Evolutionary conservation across 345 rosid genomes (phyloP), one percentile per base, ranked within the genome.

Genomic region (Populus alba): DNA sequence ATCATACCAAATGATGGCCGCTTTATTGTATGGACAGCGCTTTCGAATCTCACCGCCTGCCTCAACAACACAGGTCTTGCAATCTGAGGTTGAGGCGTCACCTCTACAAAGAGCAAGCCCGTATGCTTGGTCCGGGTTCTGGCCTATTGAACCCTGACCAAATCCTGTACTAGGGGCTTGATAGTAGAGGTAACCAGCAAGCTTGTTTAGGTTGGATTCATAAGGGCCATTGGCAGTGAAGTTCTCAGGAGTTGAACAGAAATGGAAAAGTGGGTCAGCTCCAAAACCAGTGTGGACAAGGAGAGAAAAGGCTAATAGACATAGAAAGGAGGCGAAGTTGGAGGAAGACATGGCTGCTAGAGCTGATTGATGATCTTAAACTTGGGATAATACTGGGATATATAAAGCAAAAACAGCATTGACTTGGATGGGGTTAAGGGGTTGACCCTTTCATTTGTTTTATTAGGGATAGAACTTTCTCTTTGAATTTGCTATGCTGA

Each of bases 1-100:
- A 65, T 88, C 87, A 20, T 88, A 88, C 89, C 91, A 88, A 65
- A 84, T 86, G 68, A 86, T 57, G 1, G 88, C 85, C 35, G 74
- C 86, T 43, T 86, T 88, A 76, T 79, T 80, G 65, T 10, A 17
- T 0, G 87, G 88, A 57, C 88, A 88, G 6, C 75, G 82, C 35
- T 23, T 77, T 29, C 79, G 83, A 49, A 81, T 80, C 79, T 82
- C 86, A 0, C 43, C 29, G 23, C 77, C 25, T 13, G 88, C 87
- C 0, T 82, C 61, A 6, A 47, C 85, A 9, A 86, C 76, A 11
- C 90, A 88, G 53, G 85, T 45, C 53, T 75, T 71, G 86, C 90
- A 88, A 39, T 83, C 83, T 1, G 80, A 16, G 35, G 66, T 29
- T 6, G 81, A 76, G 51, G 75, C 81, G 27, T 86, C 88, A 1